A percentile compares a stretch with the other conserved stretches of the same genome.
Conservation (phyloP, 371 early-diverging fungal genomes). For the Lichtheimia corymbifera region DNA sequence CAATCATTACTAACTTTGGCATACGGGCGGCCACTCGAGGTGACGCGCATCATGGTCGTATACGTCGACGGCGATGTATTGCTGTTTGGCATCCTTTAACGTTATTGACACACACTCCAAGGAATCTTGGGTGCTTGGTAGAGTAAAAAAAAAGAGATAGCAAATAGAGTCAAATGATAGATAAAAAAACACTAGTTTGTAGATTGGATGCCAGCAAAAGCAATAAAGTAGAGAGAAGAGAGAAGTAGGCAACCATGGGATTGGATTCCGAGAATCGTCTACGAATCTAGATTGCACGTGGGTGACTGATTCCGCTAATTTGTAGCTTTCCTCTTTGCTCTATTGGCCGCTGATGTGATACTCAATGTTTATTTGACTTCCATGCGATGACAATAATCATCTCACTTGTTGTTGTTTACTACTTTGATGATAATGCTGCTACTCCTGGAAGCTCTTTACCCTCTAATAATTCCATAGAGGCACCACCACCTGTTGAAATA, state of each 20-base stretch:
- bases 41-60: conserved; percentile 36
- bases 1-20: conserved; percentile 22
- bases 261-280: conserved; percentile 1
- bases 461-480: conserved; percentile 94
- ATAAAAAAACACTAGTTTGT: neutral
- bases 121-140: too few species aligned
- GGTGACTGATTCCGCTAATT: too few species aligned
- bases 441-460: conserved; percentile 91
- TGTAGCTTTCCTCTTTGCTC: too few species aligned
- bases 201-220: conserved; percentile 1
- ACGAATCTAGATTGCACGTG: too few species aligned
- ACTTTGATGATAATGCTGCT: conserved; percentile 67
- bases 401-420: neutral
- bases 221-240: conserved; percentile 1
- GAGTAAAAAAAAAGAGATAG: neutral
- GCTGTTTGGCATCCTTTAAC: conserved; percentile 12
- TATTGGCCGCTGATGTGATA: neutral
- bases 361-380: conserved; percentile 2
- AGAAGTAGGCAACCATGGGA: neutral
- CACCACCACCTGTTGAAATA: conserved; percentile 98
- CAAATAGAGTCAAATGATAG: neutral
- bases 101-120: too few species aligned
- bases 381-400: neutral
- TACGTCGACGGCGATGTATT: conserved; percentile 13
- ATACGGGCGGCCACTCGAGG: conserved; percentile 38